phyloP scores from a whole-genome alignment of 176 grass and related monocot species.

The Paspalum notatum region DNA sequence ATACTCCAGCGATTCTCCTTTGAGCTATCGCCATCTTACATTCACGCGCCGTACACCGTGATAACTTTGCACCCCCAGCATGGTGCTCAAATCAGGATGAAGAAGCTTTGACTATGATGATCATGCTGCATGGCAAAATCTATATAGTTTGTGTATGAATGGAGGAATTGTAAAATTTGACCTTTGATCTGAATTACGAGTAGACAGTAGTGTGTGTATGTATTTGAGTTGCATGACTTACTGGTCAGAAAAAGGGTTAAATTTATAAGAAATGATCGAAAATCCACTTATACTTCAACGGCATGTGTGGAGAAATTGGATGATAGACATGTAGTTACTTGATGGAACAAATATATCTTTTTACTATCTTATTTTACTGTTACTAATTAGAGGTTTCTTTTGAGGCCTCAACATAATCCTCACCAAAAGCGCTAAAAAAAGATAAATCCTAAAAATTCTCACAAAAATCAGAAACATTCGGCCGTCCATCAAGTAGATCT shows the following conservation, averaged over 20 bases:
- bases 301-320: neutral
- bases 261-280: too few species aligned
- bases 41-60: constrained; percentile 56
- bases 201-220: neutral
- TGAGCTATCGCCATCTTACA: constrained; percentile 65
- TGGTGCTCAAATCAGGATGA: constrained; percentile 63
- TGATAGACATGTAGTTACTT: neutral
- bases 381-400: too few species aligned
- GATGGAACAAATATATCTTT: too few species aligned
- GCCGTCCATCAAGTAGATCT: too few species aligned
- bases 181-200: neutral
- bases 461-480: too few species aligned
- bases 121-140: neutral
- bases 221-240: neutral
- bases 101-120: constrained; percentile 41
- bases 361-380: too few species aligned
- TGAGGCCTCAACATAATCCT: too few species aligned
- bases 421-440: too few species aligned
- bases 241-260: too few species aligned
- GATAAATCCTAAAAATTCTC: too few species aligned
- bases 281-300: too few species aligned
- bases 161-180: neutral
- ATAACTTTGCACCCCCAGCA: constrained; percentile 69
- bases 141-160: neutral
- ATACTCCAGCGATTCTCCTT: constrained; percentile 78